Evolutionary conservation across 352 stramenopile genomes (phyloP).

Genomic region (Globisporangium cystogenes): DNA sequence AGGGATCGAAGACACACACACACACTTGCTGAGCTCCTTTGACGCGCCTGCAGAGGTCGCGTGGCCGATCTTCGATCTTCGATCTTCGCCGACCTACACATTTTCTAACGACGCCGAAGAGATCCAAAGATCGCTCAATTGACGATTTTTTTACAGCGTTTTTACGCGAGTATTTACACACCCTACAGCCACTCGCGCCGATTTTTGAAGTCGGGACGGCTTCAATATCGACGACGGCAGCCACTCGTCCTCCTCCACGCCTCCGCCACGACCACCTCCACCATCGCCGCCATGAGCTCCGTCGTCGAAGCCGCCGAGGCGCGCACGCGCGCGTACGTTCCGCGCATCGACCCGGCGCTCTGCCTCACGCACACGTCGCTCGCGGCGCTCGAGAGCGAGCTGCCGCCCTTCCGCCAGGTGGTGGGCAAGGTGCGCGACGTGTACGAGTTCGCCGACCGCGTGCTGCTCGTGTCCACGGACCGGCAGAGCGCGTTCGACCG

Average conservation of each 20-base stretch:
- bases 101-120: too few species aligned
- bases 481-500: constrained; percentile 98
- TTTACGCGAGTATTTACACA: too few species aligned
- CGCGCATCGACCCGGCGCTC: constrained; percentile 38
- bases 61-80: too few species aligned
- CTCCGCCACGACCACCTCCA: not conserved
- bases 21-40: too few species aligned
- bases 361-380: constrained; percentile 58
- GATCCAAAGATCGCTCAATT: not conserved
- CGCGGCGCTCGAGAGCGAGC: constrained; percentile 19
- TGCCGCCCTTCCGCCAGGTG: constrained; percentile 53
- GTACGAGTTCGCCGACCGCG: constrained; percentile 82
- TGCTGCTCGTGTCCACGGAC: constrained; percentile 98
- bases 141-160: too few species aligned
- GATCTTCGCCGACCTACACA: not conserved
- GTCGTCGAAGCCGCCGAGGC: constrained; percentile 43
- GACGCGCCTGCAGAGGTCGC: too few species aligned
- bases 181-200: too few species aligned
- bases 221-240: not conserved
- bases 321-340: constrained; percentile 66
- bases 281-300: constrained; percentile 27
- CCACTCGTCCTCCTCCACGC: not conserved
- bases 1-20: too few species aligned
- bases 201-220: too few species aligned
- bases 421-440: constrained; percentile 90